Base-by-base conservation (phyloP, 2,329 filamentous ascomycete genomes). In the Aspergillus viridinutans region DNA sequence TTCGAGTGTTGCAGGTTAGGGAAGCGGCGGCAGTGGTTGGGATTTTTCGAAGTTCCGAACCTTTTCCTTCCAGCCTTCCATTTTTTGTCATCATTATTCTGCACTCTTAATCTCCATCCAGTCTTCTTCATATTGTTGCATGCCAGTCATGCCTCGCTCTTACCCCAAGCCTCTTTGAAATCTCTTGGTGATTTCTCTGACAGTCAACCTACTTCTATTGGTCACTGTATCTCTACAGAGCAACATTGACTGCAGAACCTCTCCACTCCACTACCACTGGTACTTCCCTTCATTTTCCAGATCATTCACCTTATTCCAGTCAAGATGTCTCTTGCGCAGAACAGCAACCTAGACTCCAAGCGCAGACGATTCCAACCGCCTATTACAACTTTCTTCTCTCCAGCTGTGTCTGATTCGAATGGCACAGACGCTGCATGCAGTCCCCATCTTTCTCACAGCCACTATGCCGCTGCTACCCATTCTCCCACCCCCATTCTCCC, bases 1-100 rank as follows among this genome's bases (percentile, higher is more conserved):
- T 26, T 52, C 57, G 47, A 50, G 54, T 23, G 54, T 29, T 51
- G 92, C 87, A 89, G 93, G 93, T 79, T 93, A 92, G 26, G 85
- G 85, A 89, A 74, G 92, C 93, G 1, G 88, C 83, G 55, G 54
- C 58, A 50, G 53, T 43, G 50, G 55, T 58, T 42, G 51, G 47
- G 26, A 29, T 40, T n/a, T n/a, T n/a, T n/a, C n/a, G n/a, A n/a
- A n/a, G n/a, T n/a, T n/a, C n/a, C n/a, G n/a, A n/a, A n/a, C n/a
- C n/a, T n/a, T n/a, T n/a, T n/a, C n/a, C n/a, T n/a, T n/a, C n/a
- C n/a, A n/a, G n/a, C n/a, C n/a, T n/a, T n/a, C n/a, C n/a, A n/a
- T n/a, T n/a, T n/a, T n/a, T n/a, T n/a, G n/a, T n/a, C n/a, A n/a
- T n/a, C n/a, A n/a, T n/a, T n/a, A n/a, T n/a, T n/a, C n/a, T n/a